These are phyloP conservation scores for Rubroboletus pulcherrimus DNA, from an alignment of 768 basidiomycete species.

Conservation along the genomic window DNA sequence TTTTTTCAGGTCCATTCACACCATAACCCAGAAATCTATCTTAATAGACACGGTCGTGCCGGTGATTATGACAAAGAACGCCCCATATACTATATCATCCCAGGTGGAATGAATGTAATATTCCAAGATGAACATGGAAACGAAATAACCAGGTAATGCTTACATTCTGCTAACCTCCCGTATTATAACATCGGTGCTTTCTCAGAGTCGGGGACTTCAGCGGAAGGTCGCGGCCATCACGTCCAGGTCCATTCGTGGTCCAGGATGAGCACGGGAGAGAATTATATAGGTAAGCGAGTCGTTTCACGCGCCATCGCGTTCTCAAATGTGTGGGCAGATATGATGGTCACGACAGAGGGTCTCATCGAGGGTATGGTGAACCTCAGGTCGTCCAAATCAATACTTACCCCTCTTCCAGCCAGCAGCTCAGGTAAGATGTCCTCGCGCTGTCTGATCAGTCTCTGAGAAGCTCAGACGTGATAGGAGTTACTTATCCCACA, in stretches of 20 bases:
- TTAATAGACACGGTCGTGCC: constrained; percentile 20
- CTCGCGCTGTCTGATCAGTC: not conserved
- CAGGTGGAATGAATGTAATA: constrained; percentile 59
- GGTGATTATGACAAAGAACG: constrained; percentile 19
- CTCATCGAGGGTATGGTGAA: constrained; percentile 22
- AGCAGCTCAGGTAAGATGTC: constrained; percentile 18
- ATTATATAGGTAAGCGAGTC: constrained; percentile 46
- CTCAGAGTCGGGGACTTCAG: constrained; percentile 53
- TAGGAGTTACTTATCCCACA: constrained; percentile 22
- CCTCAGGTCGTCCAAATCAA: constrained; percentile 28
- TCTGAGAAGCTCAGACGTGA: constrained; percentile 20
- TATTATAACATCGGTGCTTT: not conserved
- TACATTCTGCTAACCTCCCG: not conserved
- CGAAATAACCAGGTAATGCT: constrained; percentile 55
- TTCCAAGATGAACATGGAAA: constrained; percentile 65
- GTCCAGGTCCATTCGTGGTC: constrained; percentile 47
- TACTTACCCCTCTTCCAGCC: constrained; percentile 15
- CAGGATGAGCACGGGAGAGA: constrained; percentile 58
- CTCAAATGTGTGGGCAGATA: constrained; percentile 21
- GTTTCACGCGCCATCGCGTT: not conserved
- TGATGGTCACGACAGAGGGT: constrained; percentile 21
- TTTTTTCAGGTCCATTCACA: constrained; percentile 23
- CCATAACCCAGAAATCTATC: constrained; percentile 21
- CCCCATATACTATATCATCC: constrained; percentile 59
- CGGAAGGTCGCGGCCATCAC: constrained; percentile 23